Evolutionary conservation across 768 basidiomycete genomes (phyloP).

Genomic region (Termitomyces sp.): DNA sequence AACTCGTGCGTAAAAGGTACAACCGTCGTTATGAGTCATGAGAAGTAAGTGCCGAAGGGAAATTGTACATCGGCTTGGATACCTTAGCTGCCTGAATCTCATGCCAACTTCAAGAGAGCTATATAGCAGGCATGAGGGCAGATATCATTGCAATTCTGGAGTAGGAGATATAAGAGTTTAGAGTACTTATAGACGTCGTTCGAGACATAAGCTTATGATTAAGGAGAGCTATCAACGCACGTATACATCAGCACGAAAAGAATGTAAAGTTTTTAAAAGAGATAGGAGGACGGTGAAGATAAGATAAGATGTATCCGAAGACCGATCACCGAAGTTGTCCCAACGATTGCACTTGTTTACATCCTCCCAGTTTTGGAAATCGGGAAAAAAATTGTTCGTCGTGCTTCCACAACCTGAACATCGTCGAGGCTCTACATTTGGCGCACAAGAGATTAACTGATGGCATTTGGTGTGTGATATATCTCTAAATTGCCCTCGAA

Average conservation of each 20-base stretch:
- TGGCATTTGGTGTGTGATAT: constrained; percentile 23
- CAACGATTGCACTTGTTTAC: constrained; percentile 12
- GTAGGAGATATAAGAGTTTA: background rate
- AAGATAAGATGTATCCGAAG: constrained; percentile 9
- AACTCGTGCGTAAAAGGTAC: background rate
- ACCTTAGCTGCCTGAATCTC: too few species aligned
- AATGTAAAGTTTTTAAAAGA: too few species aligned
- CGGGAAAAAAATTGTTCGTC: constrained; percentile 16
- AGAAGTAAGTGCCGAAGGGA: too few species aligned
- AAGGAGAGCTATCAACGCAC: too few species aligned
- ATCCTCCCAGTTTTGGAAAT: constrained; percentile 15
- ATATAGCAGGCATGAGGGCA: background rate
- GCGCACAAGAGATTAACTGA: constrained; percentile 14
- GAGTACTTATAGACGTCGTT: too few species aligned
- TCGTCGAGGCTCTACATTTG: constrained; percentile 2
- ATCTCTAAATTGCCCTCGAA: background rate
- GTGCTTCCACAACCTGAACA: constrained; percentile 9
- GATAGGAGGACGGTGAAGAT: background rate
- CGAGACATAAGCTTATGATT: too few species aligned
- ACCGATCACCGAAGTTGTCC: background rate
- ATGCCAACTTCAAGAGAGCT: background rate
- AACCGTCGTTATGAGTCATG: too few species aligned
- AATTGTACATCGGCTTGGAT: too few species aligned
- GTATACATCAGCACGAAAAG: too few species aligned
- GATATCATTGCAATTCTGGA: background rate